Base-by-base conservation (phyloP, 352 stramenopile genomes). In the Pythium oligandrum region DNA sequence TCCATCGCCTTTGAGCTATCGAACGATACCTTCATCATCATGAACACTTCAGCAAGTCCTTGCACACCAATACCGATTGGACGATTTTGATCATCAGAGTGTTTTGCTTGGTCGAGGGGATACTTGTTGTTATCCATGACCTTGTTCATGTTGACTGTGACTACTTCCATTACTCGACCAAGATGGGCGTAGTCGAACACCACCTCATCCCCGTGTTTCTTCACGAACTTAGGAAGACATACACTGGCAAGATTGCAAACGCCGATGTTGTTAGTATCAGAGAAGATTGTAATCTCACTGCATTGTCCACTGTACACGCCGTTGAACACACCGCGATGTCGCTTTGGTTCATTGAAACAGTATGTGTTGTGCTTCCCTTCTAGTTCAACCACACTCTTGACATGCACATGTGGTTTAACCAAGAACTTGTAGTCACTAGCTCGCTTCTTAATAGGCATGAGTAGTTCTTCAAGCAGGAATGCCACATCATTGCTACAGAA, bases 41-140 rank as follows among this genome's bases (percentile, higher is more conserved):
- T 85, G 68, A 98, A 97, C 17, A 76, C 77, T 66, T 98, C 93
- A 3, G 94, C 91, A 31, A 98, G 71, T 37, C 94, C 94, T 61
- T 93, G 93, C 8, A 98, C 93, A 58, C 94, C 94, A 62, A 98
- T 96, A 49, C 94, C 94, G 66, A 98, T 94, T 33, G 94, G 94
- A 55, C 94, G 78, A 63, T 98, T 93, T 46, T 88, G 73, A 73
- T 94, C 90, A 73, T 98, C 98, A 56, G 75, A 93, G 26, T 42
- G 31, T 46, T 30, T 96, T 9, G 63, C 63, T 57, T 70, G 58
- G 46, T 59, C 46, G 44, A 93, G 86, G 5, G 91, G 93, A 67
- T 98, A 98, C 62, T 92, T 98, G 84, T 98, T 98, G 43, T 91
- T 67, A 63, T 98, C 92, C 67, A 98, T 98, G 38, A 98, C 90